Conservation (phyloP, 306 rosid species). For the Cotoneaster glaucophyllus region DNA sequence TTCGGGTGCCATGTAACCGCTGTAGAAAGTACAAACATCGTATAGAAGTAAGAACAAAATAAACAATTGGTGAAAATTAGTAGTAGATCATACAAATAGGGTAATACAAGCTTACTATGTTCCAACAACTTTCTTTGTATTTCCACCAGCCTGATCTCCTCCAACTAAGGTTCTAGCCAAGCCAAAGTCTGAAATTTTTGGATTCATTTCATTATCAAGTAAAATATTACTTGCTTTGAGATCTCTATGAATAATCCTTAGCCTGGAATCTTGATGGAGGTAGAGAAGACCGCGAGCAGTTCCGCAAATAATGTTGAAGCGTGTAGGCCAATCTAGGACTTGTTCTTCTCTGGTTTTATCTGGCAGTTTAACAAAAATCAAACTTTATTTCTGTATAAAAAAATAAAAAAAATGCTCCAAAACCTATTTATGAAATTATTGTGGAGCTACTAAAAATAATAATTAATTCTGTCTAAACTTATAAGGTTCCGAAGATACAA, state of each 20-base stretch:
- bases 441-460: background rate
- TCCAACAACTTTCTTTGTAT: slow-evolving; percentile 51
- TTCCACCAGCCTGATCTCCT: slow-evolving; percentile 45
- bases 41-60: background rate
- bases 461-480: background rate
- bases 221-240: too few relatives aligned
- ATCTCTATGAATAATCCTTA: slow-evolving; percentile 27
- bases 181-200: slow-evolving; percentile 64
- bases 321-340: slow-evolving; percentile 9
- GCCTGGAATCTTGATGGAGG: slow-evolving; percentile 27
- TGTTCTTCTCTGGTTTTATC: background rate
- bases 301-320: slow-evolving; percentile 17
- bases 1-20: slow-evolving; percentile 61
- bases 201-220: background rate
- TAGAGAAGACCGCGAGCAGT: slow-evolving; percentile 19
- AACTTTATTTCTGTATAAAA: background rate
- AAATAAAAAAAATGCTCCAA: background rate
- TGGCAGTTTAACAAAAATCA: background rate
- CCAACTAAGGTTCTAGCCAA: slow-evolving; percentile 36
- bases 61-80: background rate
- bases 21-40: slow-evolving; percentile 1
- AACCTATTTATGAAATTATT: background rate
- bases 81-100: too few relatives aligned
- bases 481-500: background rate
- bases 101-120: slow-evolving; percentile 40